phyloP scores from a whole-genome alignment of 2,329 filamentous ascomycete genomes.

The Aurifilum marmelostoma region DNA sequence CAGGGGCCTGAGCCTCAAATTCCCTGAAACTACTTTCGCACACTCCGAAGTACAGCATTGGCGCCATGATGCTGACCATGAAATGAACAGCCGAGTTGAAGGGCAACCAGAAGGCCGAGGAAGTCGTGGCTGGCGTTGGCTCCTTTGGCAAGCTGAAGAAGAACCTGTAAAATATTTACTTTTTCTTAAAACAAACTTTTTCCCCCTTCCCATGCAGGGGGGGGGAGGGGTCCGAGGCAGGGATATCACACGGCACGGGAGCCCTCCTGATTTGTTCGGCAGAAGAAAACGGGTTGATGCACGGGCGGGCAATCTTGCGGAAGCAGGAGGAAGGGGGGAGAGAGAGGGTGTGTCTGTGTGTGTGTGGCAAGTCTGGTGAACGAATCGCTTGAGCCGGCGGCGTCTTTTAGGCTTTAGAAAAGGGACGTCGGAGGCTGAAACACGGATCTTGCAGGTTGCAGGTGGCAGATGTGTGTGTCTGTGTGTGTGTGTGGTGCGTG shows the following conservation, averaged over 20 bases:
- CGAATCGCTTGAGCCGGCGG: slow-evolving; percentile 9
- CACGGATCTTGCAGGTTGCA: slow-evolving; percentile 2
- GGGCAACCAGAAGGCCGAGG: slow-evolving; percentile 42
- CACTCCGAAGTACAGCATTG: background rate
- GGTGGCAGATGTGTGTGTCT: background rate
- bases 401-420: background rate
- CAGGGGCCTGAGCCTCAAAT: background rate
- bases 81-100: slow-evolving; percentile 39
- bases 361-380: background rate
- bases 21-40: background rate
- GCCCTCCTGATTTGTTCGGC: background rate
- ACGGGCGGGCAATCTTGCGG: background rate
- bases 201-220: background rate
- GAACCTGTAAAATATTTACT: slow-evolving; percentile 29
- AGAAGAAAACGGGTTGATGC: background rate
- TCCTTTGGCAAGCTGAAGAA: slow-evolving; percentile 39
- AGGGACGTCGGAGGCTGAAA: background rate
- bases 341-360: background rate
- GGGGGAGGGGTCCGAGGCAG: background rate
- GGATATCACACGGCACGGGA: background rate
- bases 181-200: no score
- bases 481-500: background rate
- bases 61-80: slow-evolving; percentile 2
- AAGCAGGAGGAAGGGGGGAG: background rate
- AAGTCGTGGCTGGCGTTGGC: slow-evolving; percentile 37